Conservation (phyloP, 2,329 filamentous ascomycete species). For the Colletotrichum sp. region DNA sequence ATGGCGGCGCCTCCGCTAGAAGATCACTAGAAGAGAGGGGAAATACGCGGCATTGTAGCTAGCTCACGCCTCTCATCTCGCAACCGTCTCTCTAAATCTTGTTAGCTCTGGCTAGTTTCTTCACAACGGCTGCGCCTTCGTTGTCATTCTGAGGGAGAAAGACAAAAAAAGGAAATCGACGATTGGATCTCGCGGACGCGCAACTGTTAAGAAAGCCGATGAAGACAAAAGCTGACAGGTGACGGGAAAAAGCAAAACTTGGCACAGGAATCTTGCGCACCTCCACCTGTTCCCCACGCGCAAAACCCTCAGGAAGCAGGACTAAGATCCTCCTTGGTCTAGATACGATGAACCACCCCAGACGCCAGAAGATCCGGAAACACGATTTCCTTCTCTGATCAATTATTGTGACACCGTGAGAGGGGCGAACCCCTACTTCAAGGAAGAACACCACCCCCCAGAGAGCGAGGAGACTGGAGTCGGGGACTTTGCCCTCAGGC, state of each 20-base stretch:
- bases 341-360: background rate
- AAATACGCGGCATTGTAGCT: background rate
- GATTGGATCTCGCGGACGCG: background rate
- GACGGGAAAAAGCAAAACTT: background rate
- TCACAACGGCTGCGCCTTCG: background rate
- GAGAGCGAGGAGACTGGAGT: background rate
- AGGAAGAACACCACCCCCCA: background rate
- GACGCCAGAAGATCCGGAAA: background rate
- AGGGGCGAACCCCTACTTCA: background rate
- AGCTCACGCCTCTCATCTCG: background rate
- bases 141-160: background rate
- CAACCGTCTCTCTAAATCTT: background rate
- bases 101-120: background rate
- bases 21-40: background rate
- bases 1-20: background rate
- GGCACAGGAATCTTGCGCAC: background rate
- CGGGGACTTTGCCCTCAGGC: background rate
- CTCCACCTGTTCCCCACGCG: slow-evolving; percentile 3
- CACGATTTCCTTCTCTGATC: background rate
- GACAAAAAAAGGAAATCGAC: background rate
- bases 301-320: background rate
- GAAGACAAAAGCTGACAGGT: background rate
- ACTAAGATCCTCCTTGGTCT: background rate
- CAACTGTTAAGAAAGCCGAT: background rate
- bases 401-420: background rate